Conservation (phyloP, 176 grass and related monocot genomes). For the Musa acuminata region DNA sequence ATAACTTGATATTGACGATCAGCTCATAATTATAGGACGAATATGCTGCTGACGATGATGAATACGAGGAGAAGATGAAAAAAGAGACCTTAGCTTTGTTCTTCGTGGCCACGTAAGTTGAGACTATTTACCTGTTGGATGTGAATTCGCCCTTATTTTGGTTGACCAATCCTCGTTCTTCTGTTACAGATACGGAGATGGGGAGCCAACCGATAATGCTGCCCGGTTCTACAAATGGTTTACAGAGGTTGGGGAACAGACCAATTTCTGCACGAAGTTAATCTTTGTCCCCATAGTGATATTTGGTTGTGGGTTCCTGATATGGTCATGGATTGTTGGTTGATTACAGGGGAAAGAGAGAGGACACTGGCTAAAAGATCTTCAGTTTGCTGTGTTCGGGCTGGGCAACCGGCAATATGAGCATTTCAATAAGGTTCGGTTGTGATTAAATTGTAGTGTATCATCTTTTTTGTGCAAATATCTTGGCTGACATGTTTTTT, state of each 20-base stretch:
- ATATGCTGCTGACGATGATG: slow-evolving; percentile 75
- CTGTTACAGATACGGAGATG: slow-evolving; percentile 76
- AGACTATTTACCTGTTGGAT: not conserved
- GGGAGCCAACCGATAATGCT: slow-evolving; percentile 92
- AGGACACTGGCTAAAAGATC: slow-evolving; percentile 36
- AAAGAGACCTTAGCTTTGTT: slow-evolving; percentile 67
- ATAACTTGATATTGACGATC: not conserved
- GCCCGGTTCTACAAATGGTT: slow-evolving; percentile 96
- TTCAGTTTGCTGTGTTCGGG: slow-evolving; percentile 80
- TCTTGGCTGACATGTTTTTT: not conserved
- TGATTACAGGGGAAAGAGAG: slow-evolving; percentile 53
- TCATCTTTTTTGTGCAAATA: not conserved
- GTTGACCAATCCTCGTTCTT: not conserved
- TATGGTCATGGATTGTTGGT: slow-evolving; percentile 1
- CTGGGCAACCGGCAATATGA: slow-evolving; percentile 86
- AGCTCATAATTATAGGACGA: slow-evolving; percentile 48
- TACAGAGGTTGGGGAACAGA: slow-evolving; percentile 33
- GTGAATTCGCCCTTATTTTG: not conserved
- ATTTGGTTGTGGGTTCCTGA: slow-evolving; percentile 14
- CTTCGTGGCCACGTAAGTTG: slow-evolving; percentile 71
- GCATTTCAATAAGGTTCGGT: slow-evolving; percentile 83
- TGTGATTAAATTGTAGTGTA: not conserved
- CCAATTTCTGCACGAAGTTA: not conserved
- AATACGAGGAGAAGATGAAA: slow-evolving; percentile 71
- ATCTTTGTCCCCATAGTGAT: not conserved